Conservation (phyloP, 345 rosid genomes). For the Eutrema yunnanense region DNA sequence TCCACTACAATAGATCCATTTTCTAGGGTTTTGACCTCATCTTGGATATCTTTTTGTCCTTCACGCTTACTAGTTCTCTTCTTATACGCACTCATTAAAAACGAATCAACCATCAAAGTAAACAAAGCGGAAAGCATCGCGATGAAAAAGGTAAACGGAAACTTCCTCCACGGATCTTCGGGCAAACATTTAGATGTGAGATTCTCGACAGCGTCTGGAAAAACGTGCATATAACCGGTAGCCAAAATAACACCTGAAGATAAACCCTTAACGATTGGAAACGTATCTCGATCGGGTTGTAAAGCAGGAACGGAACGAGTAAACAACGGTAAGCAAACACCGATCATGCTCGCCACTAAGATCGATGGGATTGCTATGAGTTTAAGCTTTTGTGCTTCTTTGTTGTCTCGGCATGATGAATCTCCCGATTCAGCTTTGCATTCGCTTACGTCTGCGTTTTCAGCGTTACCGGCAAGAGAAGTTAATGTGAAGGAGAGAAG, state of each 20-base stretch:
- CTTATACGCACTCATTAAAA: constrained; percentile 10
- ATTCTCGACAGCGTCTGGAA: constrained; percentile 27
- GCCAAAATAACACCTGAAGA: constrained; percentile 38
- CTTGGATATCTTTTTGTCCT: background rate
- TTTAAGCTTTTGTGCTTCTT: constrained; percentile 23
- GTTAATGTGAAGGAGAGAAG: background rate
- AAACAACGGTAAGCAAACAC: constrained; percentile 11
- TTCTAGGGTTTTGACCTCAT: constrained; percentile 6
- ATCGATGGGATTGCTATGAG: constrained; percentile 26
- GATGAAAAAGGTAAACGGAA: constrained; percentile 32
- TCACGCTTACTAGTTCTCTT: background rate
- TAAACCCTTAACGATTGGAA: constrained; percentile 21
- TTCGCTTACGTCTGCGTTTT: background rate
- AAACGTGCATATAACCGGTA: constrained; percentile 38
- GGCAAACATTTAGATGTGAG: constrained; percentile 28
- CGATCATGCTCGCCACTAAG: constrained; percentile 23
- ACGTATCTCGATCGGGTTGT: constrained; percentile 4
- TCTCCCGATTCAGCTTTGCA: background rate
- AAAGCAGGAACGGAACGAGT: constrained; percentile 10
- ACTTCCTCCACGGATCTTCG: constrained; percentile 32
- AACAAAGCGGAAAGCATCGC: constrained; percentile 31
- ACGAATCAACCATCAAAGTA: constrained; percentile 34
- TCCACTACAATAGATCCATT: background rate
- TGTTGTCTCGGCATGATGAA: constrained; percentile 22
- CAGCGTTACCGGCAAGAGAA: background rate